Evolutionary conservation across 371 early-diverging fungal genomes (phyloP).

Genomic region (Saksenaea vasiformis): DNA sequence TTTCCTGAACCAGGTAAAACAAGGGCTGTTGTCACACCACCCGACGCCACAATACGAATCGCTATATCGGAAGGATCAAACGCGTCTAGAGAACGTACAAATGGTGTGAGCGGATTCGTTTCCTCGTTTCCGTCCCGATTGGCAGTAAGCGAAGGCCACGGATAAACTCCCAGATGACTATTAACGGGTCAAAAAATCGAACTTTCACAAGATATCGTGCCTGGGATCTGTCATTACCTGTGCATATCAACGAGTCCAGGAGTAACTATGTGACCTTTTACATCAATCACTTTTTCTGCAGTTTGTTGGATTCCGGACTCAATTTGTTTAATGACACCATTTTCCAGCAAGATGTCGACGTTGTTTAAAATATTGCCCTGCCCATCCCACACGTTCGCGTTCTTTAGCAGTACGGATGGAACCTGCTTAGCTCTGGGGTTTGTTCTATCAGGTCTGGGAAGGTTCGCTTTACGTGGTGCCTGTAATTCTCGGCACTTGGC

Average conservation of each 20-base stretch:
- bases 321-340: constrained; percentile 52
- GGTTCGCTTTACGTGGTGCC: constrained; percentile 7
- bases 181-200: background rate
- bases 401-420: constrained; percentile 42
- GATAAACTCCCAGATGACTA: constrained; percentile 62
- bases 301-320: constrained; percentile 32
- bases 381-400: constrained; percentile 67
- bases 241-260: constrained; percentile 84
- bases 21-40: constrained; percentile 77
- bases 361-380: constrained; percentile 43
- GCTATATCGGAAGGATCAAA: constrained; percentile 66
- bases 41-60: constrained; percentile 65
- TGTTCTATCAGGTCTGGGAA: background rate
- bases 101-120: constrained; percentile 61
- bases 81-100: constrained; percentile 57
- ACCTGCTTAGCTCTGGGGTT: constrained; percentile 17
- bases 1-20: constrained; percentile 81
- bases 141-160: constrained; percentile 62
- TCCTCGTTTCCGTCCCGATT: constrained; percentile 70
- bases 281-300: constrained; percentile 54
- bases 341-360: constrained; percentile 52
- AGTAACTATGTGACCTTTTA: constrained; percentile 64
- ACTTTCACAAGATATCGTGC: background rate
- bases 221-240: constrained; percentile 38
- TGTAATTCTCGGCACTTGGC: constrained; percentile 15